Base-by-base conservation (phyloP, 1,139 yeast species). In the Tardiomyces depauwii region DNA sequence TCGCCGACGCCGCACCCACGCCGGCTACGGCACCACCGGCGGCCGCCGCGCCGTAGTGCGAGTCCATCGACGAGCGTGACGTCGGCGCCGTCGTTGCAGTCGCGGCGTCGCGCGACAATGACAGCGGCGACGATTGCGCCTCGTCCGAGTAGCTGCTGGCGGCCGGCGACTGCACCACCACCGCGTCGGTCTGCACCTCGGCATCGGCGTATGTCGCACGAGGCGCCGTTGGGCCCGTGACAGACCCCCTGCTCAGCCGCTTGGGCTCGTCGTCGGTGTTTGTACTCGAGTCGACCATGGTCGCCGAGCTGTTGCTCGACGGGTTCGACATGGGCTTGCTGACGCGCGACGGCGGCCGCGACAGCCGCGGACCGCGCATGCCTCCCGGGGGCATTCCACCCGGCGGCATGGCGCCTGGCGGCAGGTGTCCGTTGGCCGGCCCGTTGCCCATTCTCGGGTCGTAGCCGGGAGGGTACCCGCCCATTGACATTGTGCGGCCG, bases 401-500 rank as follows among this genome's bases (percentile, higher is more conserved):
- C 3, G 33, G 33, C 4, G 33, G 14, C 16, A 30, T 12, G n/a
- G n/a, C n/a, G n/a, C n/a, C n/a, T 18, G 41, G 41, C 14, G 25
- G 41, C 14, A n/a, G 10, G 9, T 18, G 25, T 6, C 19, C 21
- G 14, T 18, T 18, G 10, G 18, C 13, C 32, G 30, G 19, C n/a
- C n/a, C n/a, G n/a, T n/a, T n/a, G 18, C 11, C 18, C 27, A n/a
- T 12, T 9, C 42, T 6, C 30, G 42, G 42, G 10, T 18, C 42
- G n/a, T 16, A 40, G 13, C 18, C 32, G 4, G 42, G 42, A 2
- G 42, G 14, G 36, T 27, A 21, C 13, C 32, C 25, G 21, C 21
- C 27, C 33, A 40, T 40, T 6, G 42, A 40, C 28, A 18, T 18
- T 13, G 42, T 18, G 21, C 42, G 42, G 3, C 21, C 41, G 28